Base-by-base conservation (phyloP, 768 basidiomycete species). In the Coprinopsis cinerea region DNA sequence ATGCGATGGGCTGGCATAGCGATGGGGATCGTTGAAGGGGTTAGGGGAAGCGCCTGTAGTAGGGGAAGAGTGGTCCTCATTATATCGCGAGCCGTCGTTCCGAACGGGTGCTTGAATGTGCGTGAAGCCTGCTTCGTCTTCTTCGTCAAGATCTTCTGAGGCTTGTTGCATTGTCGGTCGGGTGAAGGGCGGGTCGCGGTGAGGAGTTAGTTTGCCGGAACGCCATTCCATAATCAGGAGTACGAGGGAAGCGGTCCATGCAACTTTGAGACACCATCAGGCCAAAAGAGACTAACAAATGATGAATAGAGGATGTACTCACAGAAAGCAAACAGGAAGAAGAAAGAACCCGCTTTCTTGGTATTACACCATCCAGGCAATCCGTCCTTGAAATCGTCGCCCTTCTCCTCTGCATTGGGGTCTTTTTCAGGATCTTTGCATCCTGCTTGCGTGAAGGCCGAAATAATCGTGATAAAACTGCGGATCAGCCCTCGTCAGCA, bases 281-380 rank as follows among this genome's bases (percentile, higher is more conserved):
- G 9, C 15, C 9, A 28, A 47, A 55, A 28, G 15, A 28, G 34
- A 39, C 26, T 18, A 48, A 32, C 27, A 18, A n/a, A 42, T 9
- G 15, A 34, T 26, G 18, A 37, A 25, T 13, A 24, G 23, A 45
- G 35, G 25, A 42, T 15, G 9, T 6, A 72, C 82, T 41, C 56
- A 89, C 90, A 74, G 48, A 90, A 88, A 1, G 80, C 72, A 7
- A 92, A 64, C 93, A 92, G 95, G 63, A 93, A 85, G 67, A 97
- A 96, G 40, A 94, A 79, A 3, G 81, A 81, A 0, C 79, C 89
- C 1, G 93, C 93, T 59, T 91, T 92, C 70, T 96, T 97, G 5
- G 93, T 94, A 55, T 74, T 81, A 66, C 93, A 97, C 88, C 90
- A 96, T 0, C 87, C 81, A 2, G 76, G 67, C 1, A 97, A 71